Evolutionary conservation across 306 rosid genomes (phyloP).

Genomic region (Citrullus amarus): DNA sequence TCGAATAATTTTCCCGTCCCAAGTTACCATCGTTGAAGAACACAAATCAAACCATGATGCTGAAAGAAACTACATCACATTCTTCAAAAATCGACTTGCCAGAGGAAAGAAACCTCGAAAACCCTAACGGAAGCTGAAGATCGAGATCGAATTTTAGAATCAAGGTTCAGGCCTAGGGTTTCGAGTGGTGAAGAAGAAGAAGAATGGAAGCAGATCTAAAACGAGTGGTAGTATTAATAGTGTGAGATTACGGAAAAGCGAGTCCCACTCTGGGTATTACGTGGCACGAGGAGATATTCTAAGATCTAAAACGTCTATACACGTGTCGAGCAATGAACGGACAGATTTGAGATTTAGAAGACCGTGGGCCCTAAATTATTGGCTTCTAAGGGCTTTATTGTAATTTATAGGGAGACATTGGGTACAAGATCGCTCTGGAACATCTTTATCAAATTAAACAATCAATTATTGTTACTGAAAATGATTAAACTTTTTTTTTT

Average conservation of each 20-base stretch:
- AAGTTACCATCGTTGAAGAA: slow-evolving; percentile 21
- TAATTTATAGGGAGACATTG: not conserved
- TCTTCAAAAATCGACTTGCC: not conserved
- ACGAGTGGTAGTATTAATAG: not conserved
- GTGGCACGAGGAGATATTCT: not conserved
- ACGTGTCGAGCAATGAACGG: not conserved
- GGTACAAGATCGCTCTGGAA: not conserved
- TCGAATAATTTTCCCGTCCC: slow-evolving; percentile 31
- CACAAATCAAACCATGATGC: slow-evolving; percentile 13
- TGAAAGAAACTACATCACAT: slow-evolving; percentile 14
- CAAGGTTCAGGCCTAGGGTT: not conserved
- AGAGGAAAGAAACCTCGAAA: not conserved
- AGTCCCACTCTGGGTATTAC: not conserved
- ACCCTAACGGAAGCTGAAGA: not conserved
- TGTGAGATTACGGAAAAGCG: not conserved
- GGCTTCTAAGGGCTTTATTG: not conserved
- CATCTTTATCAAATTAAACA: not conserved
- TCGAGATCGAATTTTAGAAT: not conserved
- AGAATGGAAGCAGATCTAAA: not conserved
- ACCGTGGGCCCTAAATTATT: not conserved
- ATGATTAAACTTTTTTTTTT: too few species aligned
- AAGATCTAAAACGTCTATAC: not conserved
- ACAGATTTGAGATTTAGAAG: not conserved
- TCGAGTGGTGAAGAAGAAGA: not conserved
- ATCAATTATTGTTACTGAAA: not conserved